Evolutionary conservation across 2,329 filamentous ascomycete species (phyloP).

Genomic region (Paramyrothecium sp.): DNA sequence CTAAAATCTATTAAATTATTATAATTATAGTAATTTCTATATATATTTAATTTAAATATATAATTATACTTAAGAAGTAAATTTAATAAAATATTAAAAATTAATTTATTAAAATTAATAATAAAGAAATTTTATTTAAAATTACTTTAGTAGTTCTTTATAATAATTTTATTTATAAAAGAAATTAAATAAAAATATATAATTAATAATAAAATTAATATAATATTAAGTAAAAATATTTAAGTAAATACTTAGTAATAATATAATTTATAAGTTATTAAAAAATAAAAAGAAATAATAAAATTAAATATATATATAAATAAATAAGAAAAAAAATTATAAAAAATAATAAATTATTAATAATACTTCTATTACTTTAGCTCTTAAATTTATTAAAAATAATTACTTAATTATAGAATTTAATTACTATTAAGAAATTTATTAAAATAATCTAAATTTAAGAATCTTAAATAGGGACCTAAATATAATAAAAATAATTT

Average conservation of each 20-base stretch:
- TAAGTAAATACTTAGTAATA: too few species aligned
- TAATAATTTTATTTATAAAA: constrained; percentile 4
- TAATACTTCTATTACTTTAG: too few species aligned
- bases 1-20: too few species aligned
- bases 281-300: too few species aligned
- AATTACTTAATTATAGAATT: not conserved
- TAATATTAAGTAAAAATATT: too few species aligned
- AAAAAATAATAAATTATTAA: not conserved
- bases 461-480: too few species aligned
- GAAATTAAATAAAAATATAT: not conserved
- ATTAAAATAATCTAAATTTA: not conserved
- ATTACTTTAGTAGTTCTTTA: not conserved
- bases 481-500: too few species aligned
- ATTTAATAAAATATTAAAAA: not conserved
- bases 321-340: not conserved
- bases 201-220: not conserved
- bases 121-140: constrained; percentile 1
- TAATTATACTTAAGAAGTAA: not conserved
- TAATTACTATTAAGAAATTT: not conserved
- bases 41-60: not conserved
- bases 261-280: too few species aligned
- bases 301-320: too few species aligned
- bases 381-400: not conserved
- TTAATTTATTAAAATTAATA: constrained; percentile 2
- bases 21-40: too few species aligned